These are phyloP conservation scores for Moniliella sp. DNA, from an alignment of 1,284 basidiomycete genomes.

Conservation along the genomic window DNA sequence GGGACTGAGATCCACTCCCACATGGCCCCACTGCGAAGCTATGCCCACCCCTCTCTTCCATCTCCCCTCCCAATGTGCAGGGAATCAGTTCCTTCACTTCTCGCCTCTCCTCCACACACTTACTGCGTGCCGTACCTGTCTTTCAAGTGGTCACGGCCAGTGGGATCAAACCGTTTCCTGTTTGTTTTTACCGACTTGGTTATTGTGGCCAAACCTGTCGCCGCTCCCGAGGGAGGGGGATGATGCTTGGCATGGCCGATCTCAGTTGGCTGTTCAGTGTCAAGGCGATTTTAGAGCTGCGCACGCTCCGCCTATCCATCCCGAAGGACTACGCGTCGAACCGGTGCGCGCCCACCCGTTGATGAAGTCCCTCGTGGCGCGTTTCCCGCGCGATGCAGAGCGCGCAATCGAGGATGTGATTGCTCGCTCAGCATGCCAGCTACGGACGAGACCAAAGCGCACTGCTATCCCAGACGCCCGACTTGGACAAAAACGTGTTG, in stretches of 20 bases:
- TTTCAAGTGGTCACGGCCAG: not conserved
- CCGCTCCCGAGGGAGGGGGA: conserved; percentile 7
- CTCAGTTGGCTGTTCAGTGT: conserved; percentile 17
- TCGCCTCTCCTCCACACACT: too few species aligned
- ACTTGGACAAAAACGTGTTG: conserved; percentile 60
- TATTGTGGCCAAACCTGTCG: conserved; percentile 47
- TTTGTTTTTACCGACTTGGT: conserved; percentile 86
- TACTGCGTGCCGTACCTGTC: not conserved
- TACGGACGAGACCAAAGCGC: conserved; percentile 44
- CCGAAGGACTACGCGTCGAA: conserved; percentile 7
- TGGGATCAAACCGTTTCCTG: conserved; percentile 42
- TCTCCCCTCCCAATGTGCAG: too few species aligned
- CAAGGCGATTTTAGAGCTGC: conserved; percentile 15
- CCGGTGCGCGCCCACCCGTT: conserved; percentile 10
- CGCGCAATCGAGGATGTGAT: conserved; percentile 40
- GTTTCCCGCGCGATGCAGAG: conserved; percentile 40
- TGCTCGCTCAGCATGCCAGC: conserved; percentile 6
- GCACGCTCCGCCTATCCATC: conserved; percentile 9
- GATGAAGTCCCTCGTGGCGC: conserved; percentile 46
- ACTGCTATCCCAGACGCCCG: conserved; percentile 62
- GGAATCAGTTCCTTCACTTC: too few species aligned
- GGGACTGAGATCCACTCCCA: too few species aligned
- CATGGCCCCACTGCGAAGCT: too few species aligned
- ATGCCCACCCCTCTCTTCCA: too few species aligned
- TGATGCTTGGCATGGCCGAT: conserved; percentile 7